Conservation (phyloP, 179 eudicot genomes). For the Sideroxylon spinosum region DNA sequence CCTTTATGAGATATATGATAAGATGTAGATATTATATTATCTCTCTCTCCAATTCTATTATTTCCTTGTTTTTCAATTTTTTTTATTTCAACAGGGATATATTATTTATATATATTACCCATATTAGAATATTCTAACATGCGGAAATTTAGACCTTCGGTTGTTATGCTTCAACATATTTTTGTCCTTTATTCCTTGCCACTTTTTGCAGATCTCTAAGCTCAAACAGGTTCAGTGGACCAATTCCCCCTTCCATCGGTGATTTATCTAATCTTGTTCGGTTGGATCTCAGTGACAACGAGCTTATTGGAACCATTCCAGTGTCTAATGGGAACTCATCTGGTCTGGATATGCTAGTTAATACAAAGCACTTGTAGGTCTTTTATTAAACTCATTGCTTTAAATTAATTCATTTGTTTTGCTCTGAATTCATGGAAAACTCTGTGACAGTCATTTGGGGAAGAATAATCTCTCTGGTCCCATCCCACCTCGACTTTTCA, state of each 20-base stretch:
- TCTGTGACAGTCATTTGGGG: conserved; percentile 64
- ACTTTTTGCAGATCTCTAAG: conserved; percentile 52
- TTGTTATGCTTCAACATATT: not conserved
- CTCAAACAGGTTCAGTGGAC: conserved; percentile 54
- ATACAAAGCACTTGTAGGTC: conserved; percentile 71
- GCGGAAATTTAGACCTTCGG: no score
- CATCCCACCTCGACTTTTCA: conserved; percentile 44
- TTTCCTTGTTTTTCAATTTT: no score
- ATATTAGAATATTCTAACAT: no score
- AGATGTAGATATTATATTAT: no score
- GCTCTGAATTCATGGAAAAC: no score
- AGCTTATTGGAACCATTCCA: conserved; percentile 67
- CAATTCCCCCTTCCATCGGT: conserved; percentile 64
- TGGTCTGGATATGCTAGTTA: conserved; percentile 63
- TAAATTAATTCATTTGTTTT: no score
- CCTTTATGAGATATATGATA: no score
- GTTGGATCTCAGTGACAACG: conserved; percentile 69
- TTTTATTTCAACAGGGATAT: no score
- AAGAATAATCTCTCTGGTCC: conserved; percentile 58
- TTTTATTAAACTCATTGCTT: not conserved
- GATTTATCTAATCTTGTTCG: conserved; percentile 43
- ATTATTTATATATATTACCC: no score
- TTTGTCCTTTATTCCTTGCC: not conserved
- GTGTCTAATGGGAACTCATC: conserved; percentile 55
- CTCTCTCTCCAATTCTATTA: no score